Evolutionary conservation across 345 rosid species (phyloP).

Genomic region (Rhodamnia argentea): DNA sequence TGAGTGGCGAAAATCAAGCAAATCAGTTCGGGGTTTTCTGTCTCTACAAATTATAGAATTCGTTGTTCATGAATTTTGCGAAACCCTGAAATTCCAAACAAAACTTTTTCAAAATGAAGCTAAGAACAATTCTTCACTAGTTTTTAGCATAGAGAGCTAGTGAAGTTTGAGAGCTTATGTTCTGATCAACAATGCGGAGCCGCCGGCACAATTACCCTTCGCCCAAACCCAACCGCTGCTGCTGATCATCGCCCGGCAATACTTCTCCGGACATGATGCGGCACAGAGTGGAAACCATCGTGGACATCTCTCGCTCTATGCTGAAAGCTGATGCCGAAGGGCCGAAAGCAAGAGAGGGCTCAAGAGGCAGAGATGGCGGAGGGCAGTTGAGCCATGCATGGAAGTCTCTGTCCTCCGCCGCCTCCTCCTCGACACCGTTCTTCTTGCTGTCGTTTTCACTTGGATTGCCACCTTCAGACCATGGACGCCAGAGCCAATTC

Average conservation of each 20-base stretch:
- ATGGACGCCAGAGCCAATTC: neutral
- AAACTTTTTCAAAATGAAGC: neutral
- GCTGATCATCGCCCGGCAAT: neutral
- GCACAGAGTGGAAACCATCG: constrained; percentile 61
- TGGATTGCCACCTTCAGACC: constrained; percentile 2
- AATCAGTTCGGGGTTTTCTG: no score
- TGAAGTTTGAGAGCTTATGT: neutral
- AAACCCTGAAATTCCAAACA: neutral
- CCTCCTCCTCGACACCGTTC: neutral
- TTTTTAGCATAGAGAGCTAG: neutral
- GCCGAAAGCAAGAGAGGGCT: neutral
- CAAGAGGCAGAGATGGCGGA: neutral
- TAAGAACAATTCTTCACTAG: neutral
- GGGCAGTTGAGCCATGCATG: neutral
- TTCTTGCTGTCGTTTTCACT: neutral
- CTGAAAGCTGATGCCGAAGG: neutral
- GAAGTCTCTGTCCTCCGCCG: neutral
- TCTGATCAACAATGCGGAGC: neutral
- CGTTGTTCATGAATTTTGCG: neutral
- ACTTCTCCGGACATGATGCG: constrained; percentile 32
- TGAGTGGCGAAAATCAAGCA: no score
- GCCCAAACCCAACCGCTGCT: constrained; percentile 19
- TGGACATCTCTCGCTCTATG: constrained; percentile 60
- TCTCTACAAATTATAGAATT: neutral
- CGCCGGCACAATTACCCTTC: constrained; percentile 16